These are phyloP conservation scores for Rutstroemia sp. DNA, from an alignment of 2,329 filamentous ascomycete genomes.

Conservation along the genomic window DNA sequence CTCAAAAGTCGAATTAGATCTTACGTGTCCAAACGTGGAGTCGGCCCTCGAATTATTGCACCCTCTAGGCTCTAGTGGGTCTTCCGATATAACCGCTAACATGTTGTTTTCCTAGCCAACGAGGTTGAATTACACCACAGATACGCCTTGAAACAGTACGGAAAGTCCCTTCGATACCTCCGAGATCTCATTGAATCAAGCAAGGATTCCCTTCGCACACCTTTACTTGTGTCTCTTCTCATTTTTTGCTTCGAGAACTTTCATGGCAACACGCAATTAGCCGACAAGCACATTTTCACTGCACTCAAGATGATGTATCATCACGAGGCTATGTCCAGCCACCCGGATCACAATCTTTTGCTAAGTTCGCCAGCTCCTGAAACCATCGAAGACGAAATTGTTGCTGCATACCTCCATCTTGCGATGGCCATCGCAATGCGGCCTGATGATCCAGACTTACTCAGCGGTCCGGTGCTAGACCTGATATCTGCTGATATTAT, in stretches of 20 bases:
- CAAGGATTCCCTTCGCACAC: conserved; percentile 14
- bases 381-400: conserved; percentile 16
- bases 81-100: neutral
- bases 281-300: conserved; percentile 13
- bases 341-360: neutral
- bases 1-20: too few species aligned
- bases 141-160: conserved; percentile 18
- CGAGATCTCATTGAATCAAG: conserved; percentile 5
- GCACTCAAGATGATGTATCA: conserved; percentile 16
- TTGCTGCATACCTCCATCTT: conserved; percentile 17
- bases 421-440: conserved; percentile 12
- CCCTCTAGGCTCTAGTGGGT: too few species aligned
- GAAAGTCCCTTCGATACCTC: conserved; percentile 15
- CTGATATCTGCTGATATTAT: conserved; percentile 9
- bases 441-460: conserved; percentile 1
- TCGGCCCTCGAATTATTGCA: too few species aligned
- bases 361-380: conserved; percentile 5
- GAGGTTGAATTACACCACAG: conserved; percentile 10
- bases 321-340: conserved; percentile 4
- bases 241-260: conserved; percentile 22
- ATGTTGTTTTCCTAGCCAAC: neutral
- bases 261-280: conserved; percentile 14
- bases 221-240: conserved; percentile 19
- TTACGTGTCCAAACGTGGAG: neutral
- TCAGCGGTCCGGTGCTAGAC: conserved; percentile 9